phyloP scores from a whole-genome alignment of 2,329 filamentous ascomycete genomes.

The Cladosporium oxysporum region DNA sequence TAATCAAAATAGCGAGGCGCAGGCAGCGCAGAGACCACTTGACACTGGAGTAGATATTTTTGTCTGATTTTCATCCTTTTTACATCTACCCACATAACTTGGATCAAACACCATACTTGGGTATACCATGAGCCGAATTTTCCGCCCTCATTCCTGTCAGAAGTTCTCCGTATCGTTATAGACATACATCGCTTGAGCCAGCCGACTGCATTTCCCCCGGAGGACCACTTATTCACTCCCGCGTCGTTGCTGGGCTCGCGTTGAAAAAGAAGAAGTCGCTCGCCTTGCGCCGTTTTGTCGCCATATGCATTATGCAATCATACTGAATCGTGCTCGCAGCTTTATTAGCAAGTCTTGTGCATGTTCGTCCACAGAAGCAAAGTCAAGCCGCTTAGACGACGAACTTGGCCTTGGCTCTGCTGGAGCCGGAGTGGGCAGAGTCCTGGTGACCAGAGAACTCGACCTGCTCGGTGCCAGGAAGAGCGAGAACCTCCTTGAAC shows the following conservation, averaged over 20 bases:
- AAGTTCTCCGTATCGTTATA: constrained; percentile 19
- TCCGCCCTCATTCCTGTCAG: neutral
- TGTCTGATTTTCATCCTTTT: neutral
- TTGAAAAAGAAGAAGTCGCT: constrained; percentile 9
- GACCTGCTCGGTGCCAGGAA: constrained; percentile 73
- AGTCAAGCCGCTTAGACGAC: constrained; percentile 59
- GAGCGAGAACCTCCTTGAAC: constrained; percentile 89
- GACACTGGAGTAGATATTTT: neutral
- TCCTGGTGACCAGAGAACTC: constrained; percentile 98
- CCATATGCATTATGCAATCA: constrained; percentile 18
- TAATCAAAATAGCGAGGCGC: neutral
- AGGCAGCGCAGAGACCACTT: neutral
- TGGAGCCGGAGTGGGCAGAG: constrained; percentile 87
- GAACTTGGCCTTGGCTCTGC: constrained; percentile 93
- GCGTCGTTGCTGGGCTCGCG: constrained; percentile 13
- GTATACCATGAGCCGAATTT: constrained; percentile 19
- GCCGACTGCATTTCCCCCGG: constrained; percentile 18
- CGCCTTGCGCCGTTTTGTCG: constrained; percentile 18
- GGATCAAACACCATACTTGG: constrained; percentile 18
- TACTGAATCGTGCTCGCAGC: constrained; percentile 1
- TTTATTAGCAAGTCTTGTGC: neutral
- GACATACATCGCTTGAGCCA: constrained; percentile 11
- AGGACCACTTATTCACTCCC: constrained; percentile 23
- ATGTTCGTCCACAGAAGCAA: neutral
- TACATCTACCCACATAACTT: constrained; percentile 13